Evolutionary conservation across 192 early-diverging fungal genomes (phyloP), one percentile per base, ranked within the genome.

Genomic region (Linnemannia schmuckeri): DNA sequence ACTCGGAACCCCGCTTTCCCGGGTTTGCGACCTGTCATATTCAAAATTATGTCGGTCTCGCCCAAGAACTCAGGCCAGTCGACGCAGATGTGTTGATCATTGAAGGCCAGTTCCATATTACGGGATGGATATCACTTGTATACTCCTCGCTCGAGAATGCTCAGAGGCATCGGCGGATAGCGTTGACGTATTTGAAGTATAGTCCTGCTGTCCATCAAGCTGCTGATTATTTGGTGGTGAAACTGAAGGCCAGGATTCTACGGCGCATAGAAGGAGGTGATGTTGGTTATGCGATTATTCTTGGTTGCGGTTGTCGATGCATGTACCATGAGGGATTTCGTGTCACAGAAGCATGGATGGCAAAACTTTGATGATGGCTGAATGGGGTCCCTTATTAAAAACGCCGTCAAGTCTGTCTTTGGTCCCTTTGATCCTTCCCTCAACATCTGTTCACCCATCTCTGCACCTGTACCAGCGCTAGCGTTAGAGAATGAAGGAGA

Each of bases 101-200:
- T 20, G 83, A 85, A 22, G 74, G 83, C 0, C 83, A 85, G 76
- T 79, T 79, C 17, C 83, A 85, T 63, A 85, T 78, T 40, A 75
- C 83, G 0, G 83, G 78, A 0, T 85, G 78, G 83, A 79, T 85
- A 3, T 74, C 83, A 0, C 27, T 80, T 0, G 52, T 52, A 4
- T 79, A 70, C 69, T 79, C 74, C 0, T 42, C 77, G 6, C 5
- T 76, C 0, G 70, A 79, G 13, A 71, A 57, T 30, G 78, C 73
- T 6, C 27, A 75, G 20, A 75, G 40, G 68, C 76, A 85, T 49
- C 77, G 77, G 0, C 18, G 22, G 54, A 79, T 85, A 6, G 72
- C 83, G 0, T 40, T 75, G 38, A n/a, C 38, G 1, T 72, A 61
- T 72, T 38, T 80, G 4, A 63, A n/a, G 6, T 85, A 75, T 57